These are phyloP conservation scores for Colletotrichum liriopes DNA, from an alignment of 2,329 filamentous ascomycete genomes.

Conservation along the genomic window DNA sequence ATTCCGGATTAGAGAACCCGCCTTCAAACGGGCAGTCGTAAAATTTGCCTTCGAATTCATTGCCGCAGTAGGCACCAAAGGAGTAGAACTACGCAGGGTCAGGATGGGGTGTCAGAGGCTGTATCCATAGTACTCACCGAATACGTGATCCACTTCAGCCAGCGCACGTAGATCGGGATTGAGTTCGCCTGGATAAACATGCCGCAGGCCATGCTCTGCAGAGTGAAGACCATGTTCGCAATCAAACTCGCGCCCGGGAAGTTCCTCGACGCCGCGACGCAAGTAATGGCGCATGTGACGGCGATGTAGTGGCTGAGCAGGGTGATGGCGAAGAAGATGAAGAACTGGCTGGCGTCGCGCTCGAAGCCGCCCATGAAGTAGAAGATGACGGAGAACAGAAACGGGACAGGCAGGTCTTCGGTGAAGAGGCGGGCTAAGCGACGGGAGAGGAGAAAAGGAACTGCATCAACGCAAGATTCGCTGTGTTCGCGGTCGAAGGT, in stretches of 20 bases:
- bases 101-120: conserved; percentile 39
- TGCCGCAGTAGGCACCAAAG: conserved; percentile 79
- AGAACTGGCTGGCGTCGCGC: conserved; percentile 74
- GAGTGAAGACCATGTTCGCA: conserved; percentile 79
- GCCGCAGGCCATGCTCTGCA: conserved; percentile 83
- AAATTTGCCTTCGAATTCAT: conserved; percentile 81
- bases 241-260: conserved; percentile 81
- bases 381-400: conserved; percentile 79
- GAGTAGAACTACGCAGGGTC: conserved; percentile 71
- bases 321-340: conserved; percentile 79
- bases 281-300: conserved; percentile 79
- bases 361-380: conserved; percentile 87
- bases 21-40: conserved; percentile 80
- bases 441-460: conserved; percentile 80
- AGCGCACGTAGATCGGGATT: conserved; percentile 84
- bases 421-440: conserved; percentile 78
- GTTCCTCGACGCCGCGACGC: conserved; percentile 75
- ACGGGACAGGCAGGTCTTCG: conserved; percentile 81
- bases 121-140: conserved; percentile 60
- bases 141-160: conserved; percentile 80
- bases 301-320: conserved; percentile 82
- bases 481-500: conserved; percentile 83
- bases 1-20: conserved; percentile 75
- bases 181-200: conserved; percentile 83
- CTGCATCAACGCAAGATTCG: conserved; percentile 79